A percentile compares a stretch with the other conserved stretches of the same genome.
phyloP scores from a whole-genome alignment of 1,284 basidiomycete species.

The Apiotrichum montevideense region DNA sequence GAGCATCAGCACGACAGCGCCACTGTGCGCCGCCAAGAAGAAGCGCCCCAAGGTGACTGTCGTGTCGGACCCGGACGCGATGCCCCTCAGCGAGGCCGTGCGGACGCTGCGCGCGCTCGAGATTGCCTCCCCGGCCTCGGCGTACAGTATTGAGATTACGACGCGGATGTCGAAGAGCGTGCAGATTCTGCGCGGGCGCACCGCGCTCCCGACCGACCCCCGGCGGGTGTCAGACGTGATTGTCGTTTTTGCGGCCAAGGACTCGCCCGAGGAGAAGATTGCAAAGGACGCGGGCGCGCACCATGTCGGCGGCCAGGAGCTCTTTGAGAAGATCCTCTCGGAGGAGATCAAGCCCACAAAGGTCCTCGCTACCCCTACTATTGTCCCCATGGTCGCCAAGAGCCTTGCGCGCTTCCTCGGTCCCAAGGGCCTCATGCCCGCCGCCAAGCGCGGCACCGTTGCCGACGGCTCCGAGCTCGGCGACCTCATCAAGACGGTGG shows the following conservation, averaged over 20 bases:
- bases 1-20: not conserved
- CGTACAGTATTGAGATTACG: constrained; percentile 72
- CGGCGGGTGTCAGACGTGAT: constrained; percentile 62
- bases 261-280: constrained; percentile 50
- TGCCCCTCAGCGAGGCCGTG: constrained; percentile 35
- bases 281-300: constrained; percentile 75
- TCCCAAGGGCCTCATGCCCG: constrained; percentile 92
- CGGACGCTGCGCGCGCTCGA: constrained; percentile 57
- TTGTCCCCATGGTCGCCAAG: constrained; percentile 72
- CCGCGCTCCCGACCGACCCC: constrained; percentile 65
- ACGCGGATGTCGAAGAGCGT: constrained; percentile 70
- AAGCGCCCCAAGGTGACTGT: not conserved
- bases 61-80: constrained; percentile 26
- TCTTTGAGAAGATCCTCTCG: constrained; percentile 57
- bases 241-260: constrained; percentile 72
- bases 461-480: constrained; percentile 66
- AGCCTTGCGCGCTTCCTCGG: constrained; percentile 83
- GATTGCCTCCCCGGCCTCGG: constrained; percentile 64
- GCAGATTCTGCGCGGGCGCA: constrained; percentile 62
- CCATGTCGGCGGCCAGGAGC: constrained; percentile 75
- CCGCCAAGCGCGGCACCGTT: constrained; percentile 86
- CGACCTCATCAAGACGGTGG: constrained; percentile 70
- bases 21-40: constrained; percentile 1
- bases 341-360: constrained; percentile 41
- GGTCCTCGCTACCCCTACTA: constrained; percentile 66